A percentile compares a stretch with the other conserved stretches of the same genome.
phyloP scores from a whole-genome alignment of 768 basidiomycete species.

The Panus rudis region DNA sequence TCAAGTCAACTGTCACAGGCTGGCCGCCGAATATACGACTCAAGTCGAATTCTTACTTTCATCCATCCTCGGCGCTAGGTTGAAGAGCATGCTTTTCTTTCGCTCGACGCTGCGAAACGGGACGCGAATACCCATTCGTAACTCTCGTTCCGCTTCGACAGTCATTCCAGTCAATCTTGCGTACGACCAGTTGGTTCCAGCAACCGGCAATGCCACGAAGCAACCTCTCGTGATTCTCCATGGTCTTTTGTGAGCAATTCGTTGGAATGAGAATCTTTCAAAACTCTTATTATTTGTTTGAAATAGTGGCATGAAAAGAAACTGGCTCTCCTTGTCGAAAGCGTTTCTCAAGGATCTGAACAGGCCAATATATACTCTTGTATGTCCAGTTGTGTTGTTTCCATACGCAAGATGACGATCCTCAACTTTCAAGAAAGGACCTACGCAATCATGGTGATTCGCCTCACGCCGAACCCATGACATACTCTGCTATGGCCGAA shows the following conservation, averaged over 20 bases:
- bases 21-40: no score
- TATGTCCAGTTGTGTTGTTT: conserved; percentile 22
- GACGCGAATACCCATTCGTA: no score
- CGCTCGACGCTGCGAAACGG: no score
- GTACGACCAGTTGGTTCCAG: conserved; percentile 20
- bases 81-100: no score
- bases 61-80: no score
- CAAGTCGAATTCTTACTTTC: no score
- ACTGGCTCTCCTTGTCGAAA: conserved; percentile 80
- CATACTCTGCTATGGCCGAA: conserved; percentile 70
- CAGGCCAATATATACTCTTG: conserved; percentile 70
- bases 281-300: conserved; percentile 6
- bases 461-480: conserved; percentile 67
- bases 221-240: conserved; percentile 28
- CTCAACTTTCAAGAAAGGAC: conserved; percentile 44
- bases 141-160: no score
- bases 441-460: conserved; percentile 87
- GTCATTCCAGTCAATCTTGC: no score
- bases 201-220: conserved; percentile 19
- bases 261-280: no score
- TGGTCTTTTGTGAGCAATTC: conserved; percentile 26
- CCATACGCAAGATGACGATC: background rate
- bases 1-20: no score
- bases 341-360: conserved; percentile 58
- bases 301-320: conserved; percentile 77